Evolutionary conservation across 768 basidiomycete genomes (phyloP), one percentile per base, ranked within the genome.

Genomic region (Pilatotrama ljubarskyi): DNA sequence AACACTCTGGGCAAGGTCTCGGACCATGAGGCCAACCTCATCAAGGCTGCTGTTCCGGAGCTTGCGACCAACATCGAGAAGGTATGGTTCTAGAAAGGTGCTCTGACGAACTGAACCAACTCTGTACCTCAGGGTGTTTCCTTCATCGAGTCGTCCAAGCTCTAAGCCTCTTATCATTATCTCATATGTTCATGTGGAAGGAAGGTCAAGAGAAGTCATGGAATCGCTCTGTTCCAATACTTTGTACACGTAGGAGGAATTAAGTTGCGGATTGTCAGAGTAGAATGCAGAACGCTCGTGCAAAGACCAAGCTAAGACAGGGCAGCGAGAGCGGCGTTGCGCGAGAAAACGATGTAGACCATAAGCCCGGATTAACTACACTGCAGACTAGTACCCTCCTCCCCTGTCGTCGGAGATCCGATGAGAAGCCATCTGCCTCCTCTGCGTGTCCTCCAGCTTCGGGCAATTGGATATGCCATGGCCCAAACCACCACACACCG

Each of bases 401-500:
- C 89, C 91, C 48, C 84, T 87, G 42, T 80, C 85, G 50, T 91
- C 84, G 10, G 78, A 77, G 48, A 82, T 82, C 42, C 93, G 78
- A 68, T 96, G 93, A 22, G 90, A 86, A 11, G 94, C 95, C 84
- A 95, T 89, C 73, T 91, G 90, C 67, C 97, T 77, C 51, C 95
- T 80, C 70, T 97, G 93, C 0, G 87, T 83, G 65, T 99, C 97
- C 74, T 98, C 95, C 63, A 97, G 78, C 74, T 98, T 99, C 18
- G 97, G 97, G 70, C 97, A 99, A 69, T 95, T 95, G 8, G 89
- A 87, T 55, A 98, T 91, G 22, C 85, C 87, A 67, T 99, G 97
- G 17, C 96, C 97, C 57, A 99, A 85, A 72, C 95, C 91, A 72
- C 97, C 97, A 77, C 97, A 99, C 40, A 98, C 93, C 1, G 93